Evolutionary conservation across 2,329 filamentous ascomycete species (phyloP).

Genomic region (Penicillium sp.): DNA sequence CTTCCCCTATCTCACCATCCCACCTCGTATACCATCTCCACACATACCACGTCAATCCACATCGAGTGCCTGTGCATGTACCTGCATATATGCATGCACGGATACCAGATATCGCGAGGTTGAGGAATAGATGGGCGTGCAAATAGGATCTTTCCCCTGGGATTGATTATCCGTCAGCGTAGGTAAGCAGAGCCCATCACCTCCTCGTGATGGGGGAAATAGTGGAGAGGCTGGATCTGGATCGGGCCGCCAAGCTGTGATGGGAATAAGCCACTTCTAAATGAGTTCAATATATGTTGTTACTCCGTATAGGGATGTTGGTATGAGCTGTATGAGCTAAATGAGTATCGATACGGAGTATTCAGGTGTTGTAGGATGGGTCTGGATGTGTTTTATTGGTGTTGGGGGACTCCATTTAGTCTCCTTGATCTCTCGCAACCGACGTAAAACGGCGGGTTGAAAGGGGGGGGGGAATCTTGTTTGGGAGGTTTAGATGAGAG

Average conservation of each 20-base stretch:
- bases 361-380: not conserved
- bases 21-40: not conserved
- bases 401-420: not conserved
- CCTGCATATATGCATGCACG: slow-evolving; percentile 23
- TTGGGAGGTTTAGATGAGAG: not conserved
- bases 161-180: no score
- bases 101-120: slow-evolving; percentile 4
- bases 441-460: not conserved
- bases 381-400: not conserved
- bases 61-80: slow-evolving; percentile 17
- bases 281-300: not conserved
- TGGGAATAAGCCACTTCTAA: not conserved
- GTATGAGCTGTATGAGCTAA: not conserved
- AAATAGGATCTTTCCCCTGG: not conserved
- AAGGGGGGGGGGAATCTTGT: not conserved
- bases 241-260: not conserved
- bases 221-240: not conserved
- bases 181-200: no score
- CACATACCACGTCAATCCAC: not conserved
- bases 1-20: not conserved
- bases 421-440: not conserved
- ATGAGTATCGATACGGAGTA: not conserved
- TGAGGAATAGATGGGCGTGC: not conserved
- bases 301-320: not conserved
- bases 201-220: not conserved